These are phyloP conservation scores for Ascochyta clinopodiicola DNA, from an alignment of 2,329 filamentous ascomycete genomes.

Conservation along the genomic window DNA sequence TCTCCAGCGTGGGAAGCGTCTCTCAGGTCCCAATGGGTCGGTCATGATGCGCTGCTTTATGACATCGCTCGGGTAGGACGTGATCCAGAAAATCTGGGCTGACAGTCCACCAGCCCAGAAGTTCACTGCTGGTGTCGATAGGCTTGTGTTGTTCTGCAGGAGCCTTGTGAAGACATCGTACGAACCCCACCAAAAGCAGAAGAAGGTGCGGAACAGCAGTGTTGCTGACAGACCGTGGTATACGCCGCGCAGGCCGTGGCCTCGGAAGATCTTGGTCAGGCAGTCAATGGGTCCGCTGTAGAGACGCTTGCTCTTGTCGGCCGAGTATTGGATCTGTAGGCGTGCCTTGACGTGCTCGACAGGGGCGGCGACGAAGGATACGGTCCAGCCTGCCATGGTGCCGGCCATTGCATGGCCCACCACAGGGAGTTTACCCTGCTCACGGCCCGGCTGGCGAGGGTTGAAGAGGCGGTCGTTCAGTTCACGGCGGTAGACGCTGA, in stretches of 20 bases:
- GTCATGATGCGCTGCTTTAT: conserved; percentile 98
- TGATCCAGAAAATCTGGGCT: conserved; percentile 94
- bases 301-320: conserved; percentile 74
- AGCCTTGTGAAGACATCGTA: conserved; percentile 83
- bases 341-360: conserved; percentile 70
- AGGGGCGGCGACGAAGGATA: conserved; percentile 76
- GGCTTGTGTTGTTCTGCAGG: conserved; percentile 69
- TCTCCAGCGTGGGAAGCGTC: conserved; percentile 76
- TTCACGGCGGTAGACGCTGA: conserved; percentile 87
- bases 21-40: conserved; percentile 72
- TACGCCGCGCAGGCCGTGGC: conserved; percentile 78
- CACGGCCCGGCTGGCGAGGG: conserved; percentile 51
- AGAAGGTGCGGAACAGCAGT: conserved; percentile 86
- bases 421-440: conserved; percentile 66
- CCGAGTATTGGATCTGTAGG: conserved; percentile 86
- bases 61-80: conserved; percentile 88
- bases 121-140: conserved; percentile 83
- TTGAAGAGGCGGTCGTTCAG: conserved; percentile 82
- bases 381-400: conserved; percentile 84
- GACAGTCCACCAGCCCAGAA: conserved; percentile 97
- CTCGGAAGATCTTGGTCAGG: conserved; percentile 62
- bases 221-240: conserved; percentile 89
- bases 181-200: conserved; percentile 98
- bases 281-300: conserved; percentile 92
- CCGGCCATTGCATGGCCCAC: conserved; percentile 89